Evolutionary conservation across 306 rosid species (phyloP).

Genomic region (Acacia crassicarpa): DNA sequence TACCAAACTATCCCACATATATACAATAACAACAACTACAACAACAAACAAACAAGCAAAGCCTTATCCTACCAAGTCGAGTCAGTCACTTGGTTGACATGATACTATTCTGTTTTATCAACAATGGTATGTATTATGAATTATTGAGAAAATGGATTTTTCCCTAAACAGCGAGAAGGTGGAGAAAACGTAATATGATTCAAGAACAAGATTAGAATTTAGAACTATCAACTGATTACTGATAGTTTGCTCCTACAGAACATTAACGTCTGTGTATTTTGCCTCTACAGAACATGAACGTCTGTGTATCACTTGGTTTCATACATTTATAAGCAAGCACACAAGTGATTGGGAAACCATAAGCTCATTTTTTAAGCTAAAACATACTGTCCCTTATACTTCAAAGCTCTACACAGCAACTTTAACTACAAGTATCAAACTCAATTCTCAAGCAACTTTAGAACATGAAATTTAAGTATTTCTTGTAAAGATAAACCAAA

Average conservation of each 20-base stretch:
- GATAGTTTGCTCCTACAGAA: neutral
- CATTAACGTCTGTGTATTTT: no score
- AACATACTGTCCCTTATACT: neutral
- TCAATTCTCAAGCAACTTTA: neutral
- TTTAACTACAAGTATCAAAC: neutral
- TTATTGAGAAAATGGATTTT: neutral
- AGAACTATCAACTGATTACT: neutral
- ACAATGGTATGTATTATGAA: no score
- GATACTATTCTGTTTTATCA: no score
- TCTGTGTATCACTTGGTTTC: neutral
- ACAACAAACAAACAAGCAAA: no score
- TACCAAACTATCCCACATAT: neutral
- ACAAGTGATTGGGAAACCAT: neutral
- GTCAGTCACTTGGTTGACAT: no score
- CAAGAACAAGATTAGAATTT: neutral
- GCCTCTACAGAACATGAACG: no score
- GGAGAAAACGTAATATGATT: neutral
- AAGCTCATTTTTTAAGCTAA: neutral
- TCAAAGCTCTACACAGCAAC: neutral
- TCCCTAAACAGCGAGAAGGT: neutral
- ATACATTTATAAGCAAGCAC: neutral
- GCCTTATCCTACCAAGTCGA: no score
- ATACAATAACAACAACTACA: no score
- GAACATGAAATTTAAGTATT: neutral
- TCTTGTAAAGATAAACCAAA: no score